A percentile compares a stretch with the other conserved stretches of the same genome.
Evolutionary conservation across 2,329 filamentous ascomycete species (phyloP).

Genomic region (Phialocephala sp.): DNA sequence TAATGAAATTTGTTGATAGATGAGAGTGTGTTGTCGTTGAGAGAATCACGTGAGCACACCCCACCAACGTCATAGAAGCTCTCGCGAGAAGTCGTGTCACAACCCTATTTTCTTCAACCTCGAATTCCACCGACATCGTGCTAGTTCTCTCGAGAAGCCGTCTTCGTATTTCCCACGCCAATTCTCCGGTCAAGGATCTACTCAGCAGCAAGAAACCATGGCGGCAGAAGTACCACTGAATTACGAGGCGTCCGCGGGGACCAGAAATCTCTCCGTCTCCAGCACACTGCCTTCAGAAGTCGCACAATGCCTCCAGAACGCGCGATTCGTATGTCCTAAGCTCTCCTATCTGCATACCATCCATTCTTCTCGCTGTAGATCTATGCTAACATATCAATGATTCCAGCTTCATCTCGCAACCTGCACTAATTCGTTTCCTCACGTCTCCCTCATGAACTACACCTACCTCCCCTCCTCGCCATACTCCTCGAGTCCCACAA

Average conservation of each 20-base stretch:
- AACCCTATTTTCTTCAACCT: not conserved
- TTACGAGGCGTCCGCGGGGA: slow-evolving; percentile 75
- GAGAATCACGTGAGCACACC: slow-evolving; percentile 4
- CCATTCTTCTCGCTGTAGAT: slow-evolving; percentile 9
- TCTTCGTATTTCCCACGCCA: not conserved
- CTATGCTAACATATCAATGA: slow-evolving; percentile 17
- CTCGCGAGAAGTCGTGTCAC: slow-evolving; percentile 11
- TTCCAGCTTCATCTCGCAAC: slow-evolving; percentile 93
- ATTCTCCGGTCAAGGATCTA: not conserved
- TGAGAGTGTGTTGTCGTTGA: not conserved
- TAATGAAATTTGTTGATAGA: no score
- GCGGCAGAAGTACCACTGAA: slow-evolving; percentile 66
- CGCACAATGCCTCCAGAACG: slow-evolving; percentile 89
- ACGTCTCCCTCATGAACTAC: slow-evolving; percentile 99
- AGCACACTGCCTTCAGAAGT: slow-evolving; percentile 81
- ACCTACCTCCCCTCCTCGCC: slow-evolving; percentile 87
- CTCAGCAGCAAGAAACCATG: slow-evolving; percentile 20
- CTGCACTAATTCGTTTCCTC: slow-evolving; percentile 79
- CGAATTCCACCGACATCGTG: not conserved
- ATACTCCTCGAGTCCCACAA: slow-evolving; percentile 74
- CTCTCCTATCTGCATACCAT: slow-evolving; percentile 16
- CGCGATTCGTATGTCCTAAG: slow-evolving; percentile 77
- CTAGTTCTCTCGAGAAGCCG: not conserved
- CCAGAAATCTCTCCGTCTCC: slow-evolving; percentile 69
- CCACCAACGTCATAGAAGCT: slow-evolving; percentile 11